A percentile compares a stretch with the other conserved stretches of the same genome.
Conservation (phyloP, 2,329 filamentous ascomycete genomes). For the Pseudogymnoascus sp. region DNA sequence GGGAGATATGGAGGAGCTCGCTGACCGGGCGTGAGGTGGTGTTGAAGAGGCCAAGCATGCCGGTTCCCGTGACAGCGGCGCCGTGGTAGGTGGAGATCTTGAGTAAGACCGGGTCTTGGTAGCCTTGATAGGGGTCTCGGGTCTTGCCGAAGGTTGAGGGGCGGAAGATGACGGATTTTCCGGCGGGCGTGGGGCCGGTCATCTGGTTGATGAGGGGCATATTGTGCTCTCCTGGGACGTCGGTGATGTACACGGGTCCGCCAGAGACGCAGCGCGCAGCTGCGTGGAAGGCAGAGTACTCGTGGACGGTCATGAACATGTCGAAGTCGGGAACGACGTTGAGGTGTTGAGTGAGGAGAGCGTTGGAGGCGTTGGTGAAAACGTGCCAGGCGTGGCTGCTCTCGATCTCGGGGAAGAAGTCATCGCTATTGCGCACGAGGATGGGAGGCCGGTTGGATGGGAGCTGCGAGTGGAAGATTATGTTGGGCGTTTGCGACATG, state of each 20-base stretch:
- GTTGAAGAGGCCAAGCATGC: slow-evolving; percentile 82
- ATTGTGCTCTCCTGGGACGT: slow-evolving; percentile 77
- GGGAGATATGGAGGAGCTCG: slow-evolving; percentile 62
- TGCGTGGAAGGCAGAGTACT: slow-evolving; percentile 77
- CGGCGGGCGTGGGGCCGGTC: slow-evolving; percentile 65
- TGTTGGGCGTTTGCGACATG: slow-evolving; percentile 87
- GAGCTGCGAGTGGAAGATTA: slow-evolving; percentile 78
- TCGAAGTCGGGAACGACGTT: slow-evolving; percentile 82
- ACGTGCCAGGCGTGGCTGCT: slow-evolving; percentile 89
- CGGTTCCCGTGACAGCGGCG: slow-evolving; percentile 58
- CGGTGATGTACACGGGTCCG: slow-evolving; percentile 91
- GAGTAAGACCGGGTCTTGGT: slow-evolving; percentile 65
- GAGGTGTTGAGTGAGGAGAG: slow-evolving; percentile 72
- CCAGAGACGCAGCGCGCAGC: slow-evolving; percentile 85
- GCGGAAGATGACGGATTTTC: slow-evolving; percentile 72
- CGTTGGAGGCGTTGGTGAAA: slow-evolving; percentile 88
- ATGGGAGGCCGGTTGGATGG: slow-evolving; percentile 68
- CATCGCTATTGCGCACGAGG: slow-evolving; percentile 77
- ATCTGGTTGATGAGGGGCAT: slow-evolving; percentile 70
- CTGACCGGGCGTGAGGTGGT: slow-evolving; percentile 55
- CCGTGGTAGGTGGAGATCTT: slow-evolving; percentile 75
- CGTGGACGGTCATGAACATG: slow-evolving; percentile 60
- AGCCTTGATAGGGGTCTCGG: slow-evolving; percentile 67
- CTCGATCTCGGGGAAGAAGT: slow-evolving; percentile 82
- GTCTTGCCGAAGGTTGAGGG: slow-evolving; percentile 69